These are phyloP conservation scores for Mycotypha africana DNA, from an alignment of 371 early-diverging fungal species.

Conservation along the genomic window DNA sequence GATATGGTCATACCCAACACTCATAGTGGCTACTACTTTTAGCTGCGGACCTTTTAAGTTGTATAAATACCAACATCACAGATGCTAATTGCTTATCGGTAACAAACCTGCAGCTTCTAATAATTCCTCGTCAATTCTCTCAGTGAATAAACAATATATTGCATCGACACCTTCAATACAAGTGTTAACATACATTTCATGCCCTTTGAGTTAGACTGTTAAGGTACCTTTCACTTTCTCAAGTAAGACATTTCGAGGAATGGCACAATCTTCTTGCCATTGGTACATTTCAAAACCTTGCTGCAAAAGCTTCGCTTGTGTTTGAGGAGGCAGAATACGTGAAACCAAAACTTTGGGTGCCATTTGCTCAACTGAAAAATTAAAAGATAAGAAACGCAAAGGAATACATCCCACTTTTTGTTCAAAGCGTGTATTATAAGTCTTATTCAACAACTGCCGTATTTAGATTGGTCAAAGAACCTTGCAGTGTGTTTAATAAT, in stretches of 20 bases:
- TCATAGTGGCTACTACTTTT: conserved; percentile 66
- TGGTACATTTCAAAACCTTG: conserved; percentile 28
- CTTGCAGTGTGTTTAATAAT: too few species aligned
- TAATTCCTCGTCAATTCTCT: conserved; percentile 68
- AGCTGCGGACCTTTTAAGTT: conserved; percentile 38
- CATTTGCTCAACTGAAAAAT: too few species aligned
- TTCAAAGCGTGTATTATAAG: too few species aligned
- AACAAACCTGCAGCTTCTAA: conserved; percentile 52
- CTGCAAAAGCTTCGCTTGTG: conserved; percentile 17
- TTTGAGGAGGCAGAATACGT: conserved; percentile 32
- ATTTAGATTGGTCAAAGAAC: too few species aligned
- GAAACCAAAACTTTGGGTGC: conserved; percentile 31
- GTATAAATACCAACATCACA: background rate
- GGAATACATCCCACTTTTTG: too few species aligned
- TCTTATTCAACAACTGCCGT: too few species aligned
- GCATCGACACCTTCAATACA: conserved; percentile 60
- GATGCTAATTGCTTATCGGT: background rate
- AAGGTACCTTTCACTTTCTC: conserved; percentile 21
- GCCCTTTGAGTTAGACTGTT: too few species aligned
- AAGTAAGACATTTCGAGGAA: conserved; percentile 33
- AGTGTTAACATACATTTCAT: too few species aligned
- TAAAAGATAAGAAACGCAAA: too few species aligned
- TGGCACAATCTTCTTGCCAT: conserved; percentile 35
- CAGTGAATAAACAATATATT: conserved; percentile 63
- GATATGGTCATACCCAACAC: conserved; percentile 86